Evolutionary conservation across 176 grass and related monocot species (phyloP).

Genomic region (Elaeis guineensis): DNA sequence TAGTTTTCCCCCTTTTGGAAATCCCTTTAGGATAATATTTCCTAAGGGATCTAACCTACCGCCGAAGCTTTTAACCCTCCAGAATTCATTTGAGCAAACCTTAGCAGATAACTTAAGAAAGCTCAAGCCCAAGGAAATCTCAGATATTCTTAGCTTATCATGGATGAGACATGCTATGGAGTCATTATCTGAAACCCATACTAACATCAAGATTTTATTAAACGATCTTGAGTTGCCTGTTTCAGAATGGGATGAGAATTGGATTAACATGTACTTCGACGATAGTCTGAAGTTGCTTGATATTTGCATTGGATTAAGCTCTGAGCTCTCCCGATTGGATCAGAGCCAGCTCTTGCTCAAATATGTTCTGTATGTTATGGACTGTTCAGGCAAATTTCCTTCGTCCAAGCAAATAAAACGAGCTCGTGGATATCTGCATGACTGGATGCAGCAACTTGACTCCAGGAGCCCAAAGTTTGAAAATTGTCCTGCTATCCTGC

Average conservation of each 20-base stretch:
- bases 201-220: constrained; percentile 43
- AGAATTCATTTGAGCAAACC: constrained; percentile 42
- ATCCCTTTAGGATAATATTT: constrained; percentile 40
- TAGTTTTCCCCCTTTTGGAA: constrained; percentile 38
- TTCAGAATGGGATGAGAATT: constrained; percentile 88
- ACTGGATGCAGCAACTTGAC: constrained; percentile 40
- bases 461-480: constrained; percentile 39
- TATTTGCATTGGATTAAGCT: constrained; percentile 57
- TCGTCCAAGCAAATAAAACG: constrained; percentile 44
- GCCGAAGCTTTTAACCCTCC: constrained; percentile 34
- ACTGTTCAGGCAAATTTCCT: constrained; percentile 1
- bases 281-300: constrained; percentile 76
- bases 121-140: constrained; percentile 37
- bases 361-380: constrained; percentile 51
- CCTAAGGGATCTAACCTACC: constrained; percentile 37
- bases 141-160: constrained; percentile 45
- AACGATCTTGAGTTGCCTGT: constrained; percentile 64
- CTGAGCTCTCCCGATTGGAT: constrained; percentile 64
- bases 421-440: constrained; percentile 37
- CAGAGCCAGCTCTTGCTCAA: constrained; percentile 69
- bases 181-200: constrained; percentile 42
- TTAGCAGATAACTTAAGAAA: constrained; percentile 46
- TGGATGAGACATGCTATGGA: constrained; percentile 62
- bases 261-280: constrained; percentile 80
- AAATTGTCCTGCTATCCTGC: constrained; percentile 35